These are phyloP conservation scores for Corymbia calophylla DNA, from an alignment of 441 rosid genomes.

Conservation along the genomic window DNA sequence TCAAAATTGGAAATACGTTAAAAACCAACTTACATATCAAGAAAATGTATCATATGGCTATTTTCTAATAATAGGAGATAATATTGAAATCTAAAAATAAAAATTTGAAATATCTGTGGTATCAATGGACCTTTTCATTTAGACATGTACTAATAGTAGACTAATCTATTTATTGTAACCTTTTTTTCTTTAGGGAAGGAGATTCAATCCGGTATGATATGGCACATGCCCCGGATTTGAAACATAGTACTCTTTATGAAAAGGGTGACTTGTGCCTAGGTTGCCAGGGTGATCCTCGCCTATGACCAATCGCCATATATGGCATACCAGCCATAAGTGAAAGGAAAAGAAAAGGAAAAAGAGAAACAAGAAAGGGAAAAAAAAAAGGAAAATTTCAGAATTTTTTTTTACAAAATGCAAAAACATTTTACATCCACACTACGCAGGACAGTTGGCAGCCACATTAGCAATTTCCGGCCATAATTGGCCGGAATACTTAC, in stretches of 20 bases:
- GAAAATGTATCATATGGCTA: background rate
- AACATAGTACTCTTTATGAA: background rate
- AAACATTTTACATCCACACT: background rate
- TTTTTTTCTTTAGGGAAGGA: no score
- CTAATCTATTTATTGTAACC: background rate
- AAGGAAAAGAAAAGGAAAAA: background rate
- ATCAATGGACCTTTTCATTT: background rate
- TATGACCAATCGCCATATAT: background rate
- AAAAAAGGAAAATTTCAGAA: background rate
- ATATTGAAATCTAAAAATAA: background rate
- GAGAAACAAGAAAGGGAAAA: background rate
- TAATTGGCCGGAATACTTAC: accelerated
- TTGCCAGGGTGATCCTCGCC: background rate
- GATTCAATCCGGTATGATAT: background rate
- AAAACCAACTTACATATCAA: background rate
- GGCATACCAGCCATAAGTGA: background rate
- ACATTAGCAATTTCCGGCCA: accelerated
- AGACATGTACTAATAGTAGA: background rate
- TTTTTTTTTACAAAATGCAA: background rate
- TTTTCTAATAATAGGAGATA: background rate
- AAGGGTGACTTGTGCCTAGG: background rate
- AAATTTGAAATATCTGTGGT: background rate
- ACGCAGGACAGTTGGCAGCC: background rate
- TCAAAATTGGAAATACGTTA: background rate
- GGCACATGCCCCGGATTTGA: background rate